Evolutionary conservation across 495 filamentous ascomycete genomes (phyloP).

Genomic region (Durotheca rogersii): DNA sequence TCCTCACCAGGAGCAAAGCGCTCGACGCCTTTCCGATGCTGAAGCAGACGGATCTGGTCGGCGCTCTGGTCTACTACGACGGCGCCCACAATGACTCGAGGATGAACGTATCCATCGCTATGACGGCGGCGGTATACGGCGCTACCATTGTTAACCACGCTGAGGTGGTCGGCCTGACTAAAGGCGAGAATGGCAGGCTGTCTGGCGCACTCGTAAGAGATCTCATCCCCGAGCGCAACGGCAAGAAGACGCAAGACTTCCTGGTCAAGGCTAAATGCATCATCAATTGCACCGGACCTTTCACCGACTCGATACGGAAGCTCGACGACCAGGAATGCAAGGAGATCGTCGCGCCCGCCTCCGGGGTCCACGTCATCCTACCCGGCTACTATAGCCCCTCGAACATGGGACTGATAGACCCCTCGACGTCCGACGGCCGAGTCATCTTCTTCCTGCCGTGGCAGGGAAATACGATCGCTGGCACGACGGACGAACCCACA

Average conservation of each 20-base stretch:
- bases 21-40: conserved; percentile 98
- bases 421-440: conserved; percentile 88
- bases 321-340: conserved; percentile 72
- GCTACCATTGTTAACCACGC: conserved; percentile 90
- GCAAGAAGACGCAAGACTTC: conserved; percentile 59
- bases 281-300: conserved; percentile 96
- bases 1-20: conserved; percentile 90
- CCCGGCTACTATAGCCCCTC: conserved; percentile 94
- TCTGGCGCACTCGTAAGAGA: conserved; percentile 80
- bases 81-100: conserved; percentile 97
- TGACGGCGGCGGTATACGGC: conserved; percentile 94
- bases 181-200: conserved; percentile 75
- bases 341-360: conserved; percentile 91
- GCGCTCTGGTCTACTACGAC: conserved; percentile 97
- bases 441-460: conserved; percentile 99
- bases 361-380: conserved; percentile 91
- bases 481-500: conserved; percentile 91
- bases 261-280: conserved; percentile 83
- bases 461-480: conserved; percentile 98
- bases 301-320: conserved; percentile 89
- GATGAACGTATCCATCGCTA: conserved; percentile 95
- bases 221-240: conserved; percentile 59
- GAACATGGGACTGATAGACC: conserved; percentile 96
- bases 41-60: conserved; percentile 78
- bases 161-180: conserved; percentile 81